A percentile compares a stretch with the other conserved stretches of the same genome.
Evolutionary conservation across 805 yeast genomes (phyloP).

Genomic region (Clavispora santaluciae): DNA sequence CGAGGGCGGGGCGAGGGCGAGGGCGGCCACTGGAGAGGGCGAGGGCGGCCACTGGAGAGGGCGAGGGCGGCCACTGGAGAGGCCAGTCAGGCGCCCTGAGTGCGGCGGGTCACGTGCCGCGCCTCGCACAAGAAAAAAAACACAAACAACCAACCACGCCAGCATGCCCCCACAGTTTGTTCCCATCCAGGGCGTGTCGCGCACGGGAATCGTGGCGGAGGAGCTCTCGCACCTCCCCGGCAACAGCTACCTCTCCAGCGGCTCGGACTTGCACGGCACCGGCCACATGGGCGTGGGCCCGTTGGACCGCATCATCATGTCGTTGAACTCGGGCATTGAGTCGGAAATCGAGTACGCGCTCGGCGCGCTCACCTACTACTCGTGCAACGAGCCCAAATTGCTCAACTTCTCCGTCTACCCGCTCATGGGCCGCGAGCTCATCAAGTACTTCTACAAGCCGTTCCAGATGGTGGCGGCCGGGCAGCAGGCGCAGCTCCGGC

Average conservation of each 20-base stretch:
- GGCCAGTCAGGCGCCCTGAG: too few relatives aligned
- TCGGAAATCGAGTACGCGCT: conserved; percentile 73
- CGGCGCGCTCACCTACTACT: conserved; percentile 45
- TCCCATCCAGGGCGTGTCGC: conserved; percentile 14
- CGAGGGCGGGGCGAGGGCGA: too few relatives aligned
- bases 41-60: too few relatives aligned
- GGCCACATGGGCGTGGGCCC: conserved; percentile 56
- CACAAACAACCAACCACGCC: neutral
- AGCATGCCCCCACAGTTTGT: conserved; percentile 12
- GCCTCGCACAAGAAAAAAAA: neutral
- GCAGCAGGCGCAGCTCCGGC: conserved; percentile 13
- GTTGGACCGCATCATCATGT: conserved; percentile 62
- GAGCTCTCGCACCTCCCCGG: conserved; percentile 5
- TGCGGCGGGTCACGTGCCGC: conserved; percentile 1
- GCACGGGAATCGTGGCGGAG: conserved; percentile 9
- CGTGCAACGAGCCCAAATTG: conserved; percentile 47
- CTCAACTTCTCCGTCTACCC: conserved; percentile 43
- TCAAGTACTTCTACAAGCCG: conserved; percentile 33
- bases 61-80: too few relatives aligned
- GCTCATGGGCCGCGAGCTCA: conserved; percentile 38
- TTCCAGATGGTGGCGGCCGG: conserved; percentile 20
- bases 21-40: too few relatives aligned
- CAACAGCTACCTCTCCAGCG: conserved; percentile 11
- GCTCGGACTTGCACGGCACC: conserved; percentile 16
- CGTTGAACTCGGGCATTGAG: conserved; percentile 58